A percentile compares a stretch with the other conserved stretches of the same genome.
phyloP scores from a whole-genome alignment of 2,329 filamentous ascomycete genomes.

The Furcasterigmium sp. region DNA sequence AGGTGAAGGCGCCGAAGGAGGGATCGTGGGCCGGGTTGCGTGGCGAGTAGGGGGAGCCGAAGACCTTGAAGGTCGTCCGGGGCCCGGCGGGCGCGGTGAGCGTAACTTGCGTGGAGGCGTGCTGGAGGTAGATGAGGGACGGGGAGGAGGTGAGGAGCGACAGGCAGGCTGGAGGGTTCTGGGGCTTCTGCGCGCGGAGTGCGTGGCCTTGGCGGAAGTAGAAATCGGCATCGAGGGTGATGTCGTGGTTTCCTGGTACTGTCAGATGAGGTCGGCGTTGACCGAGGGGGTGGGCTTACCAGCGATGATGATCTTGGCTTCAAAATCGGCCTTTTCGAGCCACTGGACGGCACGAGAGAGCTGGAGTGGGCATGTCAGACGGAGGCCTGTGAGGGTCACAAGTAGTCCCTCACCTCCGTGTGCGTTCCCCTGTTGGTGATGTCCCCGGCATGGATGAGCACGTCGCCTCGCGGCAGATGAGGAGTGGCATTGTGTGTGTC shows the following conservation, averaged over 20 bases:
- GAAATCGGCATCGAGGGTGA: conserved; percentile 63
- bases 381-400: too few species aligned
- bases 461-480: conserved; percentile 65
- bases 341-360: conserved; percentile 59
- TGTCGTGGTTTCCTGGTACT: conserved; percentile 66
- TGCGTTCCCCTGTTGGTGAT: conserved; percentile 67
- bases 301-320: conserved; percentile 65
- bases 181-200: conserved; percentile 51
- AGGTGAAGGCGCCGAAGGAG: conserved; percentile 61
- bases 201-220: conserved; percentile 45
- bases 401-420: conserved; percentile 34
- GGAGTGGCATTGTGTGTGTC: conserved; percentile 67
- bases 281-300: conserved; percentile 36
- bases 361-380: conserved; percentile 17
- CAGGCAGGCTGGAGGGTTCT: conserved; percentile 49
- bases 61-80: conserved; percentile 58
- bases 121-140: conserved; percentile 59
- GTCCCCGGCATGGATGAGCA: conserved; percentile 73
- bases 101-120: conserved; percentile 47
- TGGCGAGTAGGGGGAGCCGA: conserved; percentile 66
- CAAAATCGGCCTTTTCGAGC: conserved; percentile 63
- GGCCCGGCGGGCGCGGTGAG: conserved; percentile 51
- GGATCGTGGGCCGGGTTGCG: conserved; percentile 24
- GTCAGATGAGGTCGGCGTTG: background rate
- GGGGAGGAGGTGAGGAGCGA: conserved; percentile 46